Evolutionary conservation across 1,284 basidiomycete species (phyloP), one percentile per base, ranked within the genome.

Genomic region (Coniferiporia weirii): DNA sequence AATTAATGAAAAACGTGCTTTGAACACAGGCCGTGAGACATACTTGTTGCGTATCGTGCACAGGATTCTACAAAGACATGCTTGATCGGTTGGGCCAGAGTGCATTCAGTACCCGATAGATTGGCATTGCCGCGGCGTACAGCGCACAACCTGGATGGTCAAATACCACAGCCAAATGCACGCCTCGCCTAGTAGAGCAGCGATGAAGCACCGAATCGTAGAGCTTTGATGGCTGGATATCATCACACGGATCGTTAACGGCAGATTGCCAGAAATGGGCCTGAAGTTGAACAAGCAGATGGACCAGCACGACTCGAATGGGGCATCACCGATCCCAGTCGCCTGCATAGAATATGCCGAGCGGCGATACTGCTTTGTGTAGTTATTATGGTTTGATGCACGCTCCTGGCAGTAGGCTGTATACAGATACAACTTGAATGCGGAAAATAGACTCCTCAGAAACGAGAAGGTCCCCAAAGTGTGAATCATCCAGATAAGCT

Each of bases 121-220:
- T 47, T 35, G 56, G 55, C 34, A 54, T 59, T 34, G 46, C 43
- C 45, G 52, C 52, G 48, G 59, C 89, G 72, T 71, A 91, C 89
- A 92, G 76, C 12, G 89, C 82, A 68, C 90, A 92, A 52, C 84
- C 80, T 32, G 83, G 82, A 67, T 89, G 84, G 54, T 87, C 79
- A 4, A 91, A 75, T 87, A 80, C 83, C 85, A 91, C 67, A 89
- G 79, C 51, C 77, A 86, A 64, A 91, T 80, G 70, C 89, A 92
- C 89, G 92, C 90, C 34, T 17, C 17, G 19, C 15, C 32, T 10
- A 22, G 15, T 15, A 27, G 32, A 19, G 13, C 22, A 13, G 20
- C 12, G 50, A 35, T 36, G 17, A 20, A 13, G 17, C 32, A 12
- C 50, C 17, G 50, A 34, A n/a, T 46, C 38, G 38, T 40, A 15